Percentiles rank a stretch among this genome's conserved stretches.
Conservation (phyloP, 202 grass and related monocot genomes). For the Carex arenaria region DNA sequence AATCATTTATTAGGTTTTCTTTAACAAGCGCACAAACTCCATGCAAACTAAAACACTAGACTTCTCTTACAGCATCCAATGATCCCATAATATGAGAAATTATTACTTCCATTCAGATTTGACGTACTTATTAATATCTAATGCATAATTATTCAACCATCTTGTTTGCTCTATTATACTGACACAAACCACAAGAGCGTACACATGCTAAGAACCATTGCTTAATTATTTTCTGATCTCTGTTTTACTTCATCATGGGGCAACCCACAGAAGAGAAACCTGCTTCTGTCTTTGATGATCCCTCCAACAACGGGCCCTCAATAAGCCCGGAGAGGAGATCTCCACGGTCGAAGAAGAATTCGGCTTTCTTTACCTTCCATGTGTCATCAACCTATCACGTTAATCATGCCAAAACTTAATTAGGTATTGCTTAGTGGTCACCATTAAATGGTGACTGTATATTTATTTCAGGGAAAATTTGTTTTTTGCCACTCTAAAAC, state of each 20-base stretch:
- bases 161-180: neutral
- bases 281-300: neutral
- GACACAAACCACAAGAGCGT: neutral
- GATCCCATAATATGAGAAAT: neutral
- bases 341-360: slow-evolving; percentile 38
- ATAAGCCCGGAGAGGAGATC: slow-evolving; percentile 28
- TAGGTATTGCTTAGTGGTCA: neutral
- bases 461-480: too few relatives aligned
- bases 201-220: neutral
- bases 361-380: slow-evolving; percentile 27
- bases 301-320: neutral
- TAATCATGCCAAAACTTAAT: neutral
- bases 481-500: too few relatives aligned
- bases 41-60: neutral
- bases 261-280: neutral
- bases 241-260: slow-evolving; percentile 27
- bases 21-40: neutral
- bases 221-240: neutral
- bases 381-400: slow-evolving; percentile 20
- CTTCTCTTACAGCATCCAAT: neutral
- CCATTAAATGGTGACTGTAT: too few relatives aligned
- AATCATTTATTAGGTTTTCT: neutral
- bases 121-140: neutral
- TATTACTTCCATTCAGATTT: neutral
- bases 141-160: neutral